phyloP scores from a whole-genome alignment of 2,329 filamentous ascomycete species.

The Penicillium occitanis region DNA sequence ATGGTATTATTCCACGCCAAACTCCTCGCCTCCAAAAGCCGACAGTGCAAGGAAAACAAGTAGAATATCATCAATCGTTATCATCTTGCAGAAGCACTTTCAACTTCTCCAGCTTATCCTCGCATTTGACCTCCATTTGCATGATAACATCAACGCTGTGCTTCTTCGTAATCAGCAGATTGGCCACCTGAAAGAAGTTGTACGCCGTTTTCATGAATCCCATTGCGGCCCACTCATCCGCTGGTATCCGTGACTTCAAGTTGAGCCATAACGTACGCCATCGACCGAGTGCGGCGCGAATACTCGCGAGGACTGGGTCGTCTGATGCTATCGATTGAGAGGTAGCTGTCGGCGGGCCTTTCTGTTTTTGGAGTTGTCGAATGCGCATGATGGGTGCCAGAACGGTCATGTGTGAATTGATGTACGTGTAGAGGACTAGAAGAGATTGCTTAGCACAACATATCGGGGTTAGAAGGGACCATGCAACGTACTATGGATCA shows the following conservation, averaged over 20 bases:
- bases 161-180: conserved; percentile 44
- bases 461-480: background rate
- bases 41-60: background rate
- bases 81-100: conserved; percentile 43
- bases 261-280: conserved; percentile 43
- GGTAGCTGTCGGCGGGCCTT: background rate
- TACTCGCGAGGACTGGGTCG: conserved; percentile 32
- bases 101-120: conserved; percentile 44
- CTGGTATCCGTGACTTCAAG: conserved; percentile 33
- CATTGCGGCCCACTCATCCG: conserved; percentile 41
- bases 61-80: conserved; percentile 27
- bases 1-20: background rate
- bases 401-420: conserved; percentile 43
- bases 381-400: conserved; percentile 32
- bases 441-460: conserved; percentile 5
- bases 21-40: background rate
- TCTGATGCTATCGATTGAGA: conserved; percentile 27
- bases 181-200: conserved; percentile 46
- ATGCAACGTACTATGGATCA: conserved; percentile 41
- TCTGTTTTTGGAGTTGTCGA: conserved; percentile 16
- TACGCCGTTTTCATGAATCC: conserved; percentile 46
- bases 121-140: conserved; percentile 47
- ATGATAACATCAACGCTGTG: conserved; percentile 46
- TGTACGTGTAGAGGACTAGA: conserved; percentile 42
- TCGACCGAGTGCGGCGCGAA: conserved; percentile 37